A percentile compares a stretch with the other conserved stretches of the same genome.
Conservation (phyloP, 352 stramenopile species). For the Globisporangium paroecandrum region DNA sequence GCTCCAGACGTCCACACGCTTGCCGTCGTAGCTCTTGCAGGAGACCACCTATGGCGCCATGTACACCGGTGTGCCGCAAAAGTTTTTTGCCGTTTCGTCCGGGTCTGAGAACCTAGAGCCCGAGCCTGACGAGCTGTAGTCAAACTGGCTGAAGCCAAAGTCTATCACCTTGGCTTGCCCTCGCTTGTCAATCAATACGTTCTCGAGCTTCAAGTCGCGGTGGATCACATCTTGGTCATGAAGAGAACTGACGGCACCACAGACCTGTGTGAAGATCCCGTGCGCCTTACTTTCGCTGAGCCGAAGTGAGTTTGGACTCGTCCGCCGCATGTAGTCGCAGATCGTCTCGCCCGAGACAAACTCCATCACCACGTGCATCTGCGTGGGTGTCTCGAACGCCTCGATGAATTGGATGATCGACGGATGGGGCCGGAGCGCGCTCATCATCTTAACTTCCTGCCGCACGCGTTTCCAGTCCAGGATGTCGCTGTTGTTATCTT, state of each 20-base stretch:
- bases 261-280: slow-evolving; percentile 42
- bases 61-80: slow-evolving; percentile 74
- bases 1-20: slow-evolving; percentile 45
- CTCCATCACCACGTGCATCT: slow-evolving; percentile 61
- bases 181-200: slow-evolving; percentile 49
- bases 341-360: slow-evolving; percentile 35
- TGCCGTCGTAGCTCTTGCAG: slow-evolving; percentile 53
- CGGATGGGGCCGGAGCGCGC: slow-evolving; percentile 29
- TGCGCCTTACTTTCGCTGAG: slow-evolving; percentile 34
- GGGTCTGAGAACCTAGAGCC: slow-evolving; percentile 14
- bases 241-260: slow-evolving; percentile 33
- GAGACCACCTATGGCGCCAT: slow-evolving; percentile 75
- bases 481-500: slow-evolving; percentile 17
- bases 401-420: slow-evolving; percentile 55
- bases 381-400: slow-evolving; percentile 52
- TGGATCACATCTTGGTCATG: slow-evolving; percentile 60
- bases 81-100: slow-evolving; percentile 54
- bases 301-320: slow-evolving; percentile 21
- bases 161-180: slow-evolving; percentile 49
- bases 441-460: slow-evolving; percentile 50
- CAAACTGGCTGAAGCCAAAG: slow-evolving; percentile 68
- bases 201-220: slow-evolving; percentile 77
- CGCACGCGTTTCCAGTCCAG: slow-evolving; percentile 64
- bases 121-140: slow-evolving; percentile 25
- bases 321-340: slow-evolving; percentile 37